Conservation (phyloP, 441 rosid species). For the Metrosideros polymorpha region DNA sequence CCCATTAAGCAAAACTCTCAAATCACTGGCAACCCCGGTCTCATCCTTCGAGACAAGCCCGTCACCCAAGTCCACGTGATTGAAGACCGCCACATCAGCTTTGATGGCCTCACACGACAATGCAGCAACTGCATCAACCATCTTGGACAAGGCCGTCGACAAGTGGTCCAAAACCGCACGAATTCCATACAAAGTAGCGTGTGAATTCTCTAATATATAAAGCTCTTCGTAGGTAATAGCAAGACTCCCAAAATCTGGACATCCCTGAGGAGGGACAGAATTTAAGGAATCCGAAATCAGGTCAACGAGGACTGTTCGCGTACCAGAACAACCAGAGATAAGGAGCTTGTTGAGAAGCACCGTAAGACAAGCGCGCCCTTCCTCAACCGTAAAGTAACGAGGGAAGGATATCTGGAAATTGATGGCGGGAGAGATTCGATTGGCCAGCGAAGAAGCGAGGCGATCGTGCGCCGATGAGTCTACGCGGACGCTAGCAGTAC, state of each 20-base stretch:
- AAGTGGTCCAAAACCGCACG: slow-evolving; percentile 52
- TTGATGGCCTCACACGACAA: slow-evolving; percentile 67
- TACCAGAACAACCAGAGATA: slow-evolving; percentile 14
- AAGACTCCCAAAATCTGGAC: neutral
- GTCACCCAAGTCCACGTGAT: slow-evolving; percentile 58
- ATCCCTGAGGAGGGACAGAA: slow-evolving; percentile 1
- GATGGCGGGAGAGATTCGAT: neutral
- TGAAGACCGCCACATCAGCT: slow-evolving; percentile 37
- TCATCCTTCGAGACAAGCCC: slow-evolving; percentile 66
- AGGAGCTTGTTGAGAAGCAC: slow-evolving; percentile 57
- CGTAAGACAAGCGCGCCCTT: slow-evolving; percentile 45
- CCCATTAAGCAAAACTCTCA: slow-evolving; percentile 66
- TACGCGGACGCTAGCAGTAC: slow-evolving; percentile 27
- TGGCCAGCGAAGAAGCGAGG: slow-evolving; percentile 5
- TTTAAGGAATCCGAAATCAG: slow-evolving; percentile 19
- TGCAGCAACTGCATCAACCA: slow-evolving; percentile 58
- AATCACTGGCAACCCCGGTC: slow-evolving; percentile 55
- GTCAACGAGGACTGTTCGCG: slow-evolving; percentile 29
- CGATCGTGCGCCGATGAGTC: slow-evolving; percentile 47
- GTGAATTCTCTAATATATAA: slow-evolving; percentile 22
- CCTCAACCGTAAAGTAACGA: slow-evolving; percentile 17
- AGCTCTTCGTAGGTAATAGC: slow-evolving; percentile 39
- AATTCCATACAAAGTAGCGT: slow-evolving; percentile 30
- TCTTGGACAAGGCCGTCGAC: slow-evolving; percentile 29
- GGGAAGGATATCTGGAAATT: slow-evolving; percentile 12